Evolutionary conservation across 202 grass and related monocot genomes (phyloP).

Genomic region (Cymbopogon flexuosus): DNA sequence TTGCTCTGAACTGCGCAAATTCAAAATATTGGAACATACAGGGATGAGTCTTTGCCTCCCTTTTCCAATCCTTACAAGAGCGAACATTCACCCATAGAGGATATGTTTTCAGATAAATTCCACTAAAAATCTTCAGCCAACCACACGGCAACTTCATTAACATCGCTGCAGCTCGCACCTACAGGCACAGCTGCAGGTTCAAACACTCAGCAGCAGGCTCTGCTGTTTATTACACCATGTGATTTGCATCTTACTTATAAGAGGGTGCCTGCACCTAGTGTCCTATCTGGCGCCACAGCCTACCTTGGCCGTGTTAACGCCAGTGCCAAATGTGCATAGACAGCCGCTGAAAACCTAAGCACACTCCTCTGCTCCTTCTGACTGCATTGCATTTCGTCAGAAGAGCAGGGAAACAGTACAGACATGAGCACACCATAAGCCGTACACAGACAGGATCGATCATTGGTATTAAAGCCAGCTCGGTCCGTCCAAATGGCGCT

Average conservation of each 20-base stretch:
- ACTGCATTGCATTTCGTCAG: conserved; percentile 9
- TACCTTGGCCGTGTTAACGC: background rate
- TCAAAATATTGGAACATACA: background rate
- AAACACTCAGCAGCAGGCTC: background rate
- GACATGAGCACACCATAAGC: conserved; percentile 4
- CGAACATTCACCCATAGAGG: background rate
- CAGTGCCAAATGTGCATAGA: background rate
- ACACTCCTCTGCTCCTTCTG: conserved; percentile 29
- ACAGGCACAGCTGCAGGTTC: background rate
- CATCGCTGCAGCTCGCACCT: background rate
- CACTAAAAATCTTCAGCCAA: background rate
- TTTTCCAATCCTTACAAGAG: background rate
- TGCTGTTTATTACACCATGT: background rate
- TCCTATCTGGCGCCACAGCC: background rate
- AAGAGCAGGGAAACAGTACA: conserved; percentile 18
- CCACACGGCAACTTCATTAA: background rate
- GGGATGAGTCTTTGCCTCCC: too few species aligned
- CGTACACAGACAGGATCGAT: background rate
- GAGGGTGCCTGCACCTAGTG: background rate
- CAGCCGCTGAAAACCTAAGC: background rate
- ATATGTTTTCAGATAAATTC: background rate
- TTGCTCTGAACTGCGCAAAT: background rate
- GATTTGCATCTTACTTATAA: background rate
- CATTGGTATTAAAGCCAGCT: background rate
- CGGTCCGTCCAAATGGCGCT: background rate